Conservation (phyloP, 805 yeast species). For the Saccharomycopsis selenospora region DNA sequence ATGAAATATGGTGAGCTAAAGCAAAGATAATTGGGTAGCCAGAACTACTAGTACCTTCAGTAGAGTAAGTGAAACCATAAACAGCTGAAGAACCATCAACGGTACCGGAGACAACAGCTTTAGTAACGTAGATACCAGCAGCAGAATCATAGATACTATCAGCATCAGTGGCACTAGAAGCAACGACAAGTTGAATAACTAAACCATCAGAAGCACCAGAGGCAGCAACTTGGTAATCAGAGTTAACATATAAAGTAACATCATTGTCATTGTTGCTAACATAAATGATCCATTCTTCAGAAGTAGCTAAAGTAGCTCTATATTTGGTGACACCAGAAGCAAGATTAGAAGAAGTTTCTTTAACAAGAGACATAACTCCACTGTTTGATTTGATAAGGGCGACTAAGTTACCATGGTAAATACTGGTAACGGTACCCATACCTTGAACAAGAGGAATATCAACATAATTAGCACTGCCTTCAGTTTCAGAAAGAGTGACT, state of each 20-base stretch:
- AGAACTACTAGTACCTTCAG: slow-evolving; percentile 39
- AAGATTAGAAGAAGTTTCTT: slow-evolving; percentile 30
- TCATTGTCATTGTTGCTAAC: slow-evolving; percentile 31
- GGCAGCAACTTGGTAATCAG: slow-evolving; percentile 37
- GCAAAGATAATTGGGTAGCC: slow-evolving; percentile 49
- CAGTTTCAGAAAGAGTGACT: slow-evolving; percentile 27
- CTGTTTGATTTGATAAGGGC: slow-evolving; percentile 6
- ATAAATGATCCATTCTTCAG: slow-evolving; percentile 61
- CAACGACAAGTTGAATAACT: slow-evolving; percentile 48
- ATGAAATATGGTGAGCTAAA: slow-evolving; percentile 55
- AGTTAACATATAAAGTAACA: slow-evolving; percentile 27
- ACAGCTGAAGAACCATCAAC: slow-evolving; percentile 32
- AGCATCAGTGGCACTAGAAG: slow-evolving; percentile 32
- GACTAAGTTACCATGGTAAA: slow-evolving; percentile 39
- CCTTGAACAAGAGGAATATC: slow-evolving; percentile 51
- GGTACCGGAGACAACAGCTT: slow-evolving; percentile 38
- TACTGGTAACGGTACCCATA: slow-evolving; percentile 49
- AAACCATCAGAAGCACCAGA: slow-evolving; percentile 40
- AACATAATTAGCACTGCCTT: slow-evolving; percentile 30
- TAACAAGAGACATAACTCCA: slow-evolving; percentile 50
- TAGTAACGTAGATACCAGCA: slow-evolving; percentile 55
- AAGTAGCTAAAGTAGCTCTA: slow-evolving; percentile 45
- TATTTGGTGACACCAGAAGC: slow-evolving; percentile 44
- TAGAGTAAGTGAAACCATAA: slow-evolving; percentile 38
- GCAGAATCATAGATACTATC: slow-evolving; percentile 43